A percentile compares a stretch with the other conserved stretches of the same genome.
Conservation (phyloP, 1,284 basidiomycete species). For the Porodaedalea pini region DNA sequence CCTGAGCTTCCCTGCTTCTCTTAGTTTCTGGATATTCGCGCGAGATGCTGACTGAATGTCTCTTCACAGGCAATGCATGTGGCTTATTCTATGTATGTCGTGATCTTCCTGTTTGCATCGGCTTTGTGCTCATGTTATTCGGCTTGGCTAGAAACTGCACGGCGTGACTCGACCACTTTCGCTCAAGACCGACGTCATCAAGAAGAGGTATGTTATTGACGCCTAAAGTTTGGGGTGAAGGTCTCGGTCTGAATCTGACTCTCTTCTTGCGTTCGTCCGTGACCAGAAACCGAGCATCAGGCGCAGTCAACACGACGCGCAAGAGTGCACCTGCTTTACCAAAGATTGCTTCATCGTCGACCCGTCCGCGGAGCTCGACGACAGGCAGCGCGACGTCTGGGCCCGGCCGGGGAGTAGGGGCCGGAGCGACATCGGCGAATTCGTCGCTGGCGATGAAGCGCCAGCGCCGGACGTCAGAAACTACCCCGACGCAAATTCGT, state of each 20-base stretch:
- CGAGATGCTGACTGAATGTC: conserved; percentile 9
- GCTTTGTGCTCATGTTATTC: conserved; percentile 11
- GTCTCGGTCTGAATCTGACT: conserved; percentile 5
- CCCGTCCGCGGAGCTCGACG: conserved; percentile 59
- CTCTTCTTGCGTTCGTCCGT: background rate
- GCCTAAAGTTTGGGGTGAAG: conserved; percentile 13
- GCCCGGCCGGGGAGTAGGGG: conserved; percentile 37
- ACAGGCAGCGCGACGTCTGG: conserved; percentile 51
- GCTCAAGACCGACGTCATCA: conserved; percentile 96
- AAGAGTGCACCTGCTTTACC: conserved; percentile 58
- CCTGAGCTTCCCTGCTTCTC: conserved; percentile 20
- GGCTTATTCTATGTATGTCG: conserved; percentile 83
- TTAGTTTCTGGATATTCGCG: conserved; percentile 8
- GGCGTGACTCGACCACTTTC: conserved; percentile 92
- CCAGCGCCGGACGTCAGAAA: conserved; percentile 70
- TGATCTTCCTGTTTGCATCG: conserved; percentile 8
- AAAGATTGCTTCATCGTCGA: conserved; percentile 67
- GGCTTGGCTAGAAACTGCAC: conserved; percentile 74
- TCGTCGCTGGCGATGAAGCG: conserved; percentile 61
- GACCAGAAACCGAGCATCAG: conserved; percentile 72
- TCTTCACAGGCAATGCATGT: conserved; percentile 69
- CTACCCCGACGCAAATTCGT: conserved; percentile 32
- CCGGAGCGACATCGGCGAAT: conserved; percentile 27
- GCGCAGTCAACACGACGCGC: conserved; percentile 57
- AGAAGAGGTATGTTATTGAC: conserved; percentile 74